Conservation (phyloP, 2,329 filamentous ascomycete species). For the Penicillium psychrosexuale region DNA sequence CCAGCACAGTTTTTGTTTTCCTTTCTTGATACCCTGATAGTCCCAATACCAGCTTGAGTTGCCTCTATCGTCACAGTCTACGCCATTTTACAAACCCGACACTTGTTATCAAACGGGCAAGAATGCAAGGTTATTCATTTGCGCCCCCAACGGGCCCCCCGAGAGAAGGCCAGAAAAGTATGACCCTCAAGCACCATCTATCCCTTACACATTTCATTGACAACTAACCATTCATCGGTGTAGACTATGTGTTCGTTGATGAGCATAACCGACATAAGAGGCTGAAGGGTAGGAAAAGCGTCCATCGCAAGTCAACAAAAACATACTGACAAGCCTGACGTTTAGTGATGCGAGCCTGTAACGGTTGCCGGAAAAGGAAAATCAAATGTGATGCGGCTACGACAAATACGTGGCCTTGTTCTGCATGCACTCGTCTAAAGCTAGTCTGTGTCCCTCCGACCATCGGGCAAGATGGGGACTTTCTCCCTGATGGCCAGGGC, state of each 20-base stretch:
- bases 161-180: slow-evolving; percentile 81
- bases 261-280: slow-evolving; percentile 98
- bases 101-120: background rate
- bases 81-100: slow-evolving; percentile 23
- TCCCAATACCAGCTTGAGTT: background rate
- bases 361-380: slow-evolving; percentile 89
- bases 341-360: slow-evolving; percentile 92
- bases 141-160: slow-evolving; percentile 62
- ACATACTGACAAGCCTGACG: slow-evolving; percentile 14
- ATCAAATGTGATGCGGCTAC: slow-evolving; percentile 98
- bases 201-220: background rate
- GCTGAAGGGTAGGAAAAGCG: slow-evolving; percentile 68
- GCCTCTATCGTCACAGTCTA: background rate
- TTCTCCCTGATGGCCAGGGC: slow-evolving; percentile 27
- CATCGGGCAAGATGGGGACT: slow-evolving; percentile 66
- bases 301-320: background rate
- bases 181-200: slow-evolving; percentile 33
- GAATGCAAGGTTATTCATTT: slow-evolving; percentile 73
- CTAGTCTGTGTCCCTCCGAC: slow-evolving; percentile 89
- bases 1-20: background rate
- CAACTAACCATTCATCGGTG: slow-evolving; percentile 12
- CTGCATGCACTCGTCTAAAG: slow-evolving; percentile 87
- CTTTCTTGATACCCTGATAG: slow-evolving; percentile 1
- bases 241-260: slow-evolving; percentile 98
- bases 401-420: slow-evolving; percentile 96